Conservation (phyloP, 83 land plant species). For the Larix sibirica region DNA sequence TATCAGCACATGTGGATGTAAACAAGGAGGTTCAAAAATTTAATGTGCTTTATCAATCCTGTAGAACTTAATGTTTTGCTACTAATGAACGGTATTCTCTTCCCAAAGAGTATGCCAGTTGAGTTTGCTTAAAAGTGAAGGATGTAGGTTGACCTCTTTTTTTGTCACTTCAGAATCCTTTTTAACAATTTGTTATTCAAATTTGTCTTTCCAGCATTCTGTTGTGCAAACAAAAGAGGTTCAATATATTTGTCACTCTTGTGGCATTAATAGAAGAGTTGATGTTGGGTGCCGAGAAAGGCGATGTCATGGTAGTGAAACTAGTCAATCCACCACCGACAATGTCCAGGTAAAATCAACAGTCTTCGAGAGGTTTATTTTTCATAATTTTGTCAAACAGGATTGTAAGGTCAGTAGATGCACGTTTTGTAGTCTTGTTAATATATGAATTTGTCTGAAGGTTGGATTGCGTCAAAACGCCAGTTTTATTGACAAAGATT, state of each 20-base stretch:
- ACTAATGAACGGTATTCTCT: background rate
- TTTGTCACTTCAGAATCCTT: background rate
- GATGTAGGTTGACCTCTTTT: background rate
- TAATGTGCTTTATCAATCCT: background rate
- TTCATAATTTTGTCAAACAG: no score
- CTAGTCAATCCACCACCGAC: background rate
- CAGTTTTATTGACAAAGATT: background rate
- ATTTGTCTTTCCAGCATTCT: background rate
- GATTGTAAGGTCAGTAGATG: no score
- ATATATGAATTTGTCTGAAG: background rate
- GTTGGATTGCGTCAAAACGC: background rate
- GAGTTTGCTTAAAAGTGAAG: background rate
- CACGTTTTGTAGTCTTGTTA: background rate
- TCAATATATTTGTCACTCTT: conserved; percentile 3
- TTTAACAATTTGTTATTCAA: background rate
- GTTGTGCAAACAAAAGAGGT: background rate
- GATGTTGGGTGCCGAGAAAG: background rate
- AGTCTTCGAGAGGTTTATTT: background rate
- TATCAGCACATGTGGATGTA: conserved; percentile 4
- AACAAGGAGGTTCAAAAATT: background rate
- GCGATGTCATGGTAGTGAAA: background rate
- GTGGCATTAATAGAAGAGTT: conserved; percentile 1
- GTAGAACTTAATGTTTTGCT: background rate
- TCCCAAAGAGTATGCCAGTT: background rate
- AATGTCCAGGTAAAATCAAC: background rate